These are phyloP conservation scores for Coemansia sp. DNA, from an alignment of 192 early-diverging fungal genomes.

Conservation along the genomic window DNA sequence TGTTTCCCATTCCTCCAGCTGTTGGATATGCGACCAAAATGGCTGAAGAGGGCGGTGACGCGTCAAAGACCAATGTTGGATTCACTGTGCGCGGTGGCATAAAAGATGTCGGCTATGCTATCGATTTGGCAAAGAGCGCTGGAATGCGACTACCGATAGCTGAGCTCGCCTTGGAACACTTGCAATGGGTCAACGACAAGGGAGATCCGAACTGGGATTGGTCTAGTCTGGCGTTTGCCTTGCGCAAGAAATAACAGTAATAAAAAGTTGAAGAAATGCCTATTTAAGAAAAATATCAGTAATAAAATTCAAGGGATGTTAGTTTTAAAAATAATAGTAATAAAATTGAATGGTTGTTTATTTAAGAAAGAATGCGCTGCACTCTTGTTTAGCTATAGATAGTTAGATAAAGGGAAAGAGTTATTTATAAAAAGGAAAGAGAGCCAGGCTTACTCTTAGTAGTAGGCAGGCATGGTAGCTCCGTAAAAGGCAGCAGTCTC, in stretches of 20 bases:
- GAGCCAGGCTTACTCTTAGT: slow-evolving; percentile 14
- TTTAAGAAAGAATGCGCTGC: slow-evolving; percentile 7
- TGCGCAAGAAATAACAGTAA: slow-evolving; percentile 22
- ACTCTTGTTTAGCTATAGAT: slow-evolving; percentile 8
- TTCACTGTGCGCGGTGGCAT: slow-evolving; percentile 40
- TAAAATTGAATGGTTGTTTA: slow-evolving; percentile 1
- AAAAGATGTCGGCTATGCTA: slow-evolving; percentile 47
- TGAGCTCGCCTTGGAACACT: slow-evolving; percentile 35
- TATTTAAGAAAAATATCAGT: background rate
- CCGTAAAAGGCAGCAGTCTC: slow-evolving; percentile 5
- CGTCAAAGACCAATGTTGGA: slow-evolving; percentile 37
- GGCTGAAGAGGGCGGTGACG: slow-evolving; percentile 28
- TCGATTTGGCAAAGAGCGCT: slow-evolving; percentile 37
- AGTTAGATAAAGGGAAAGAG: background rate
- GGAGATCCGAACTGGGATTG: slow-evolving; percentile 49
- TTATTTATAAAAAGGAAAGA: background rate
- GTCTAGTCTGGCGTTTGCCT: slow-evolving; percentile 31
- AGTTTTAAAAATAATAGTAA: background rate
- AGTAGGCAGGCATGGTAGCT: slow-evolving; percentile 22
- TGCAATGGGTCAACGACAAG: slow-evolving; percentile 43
- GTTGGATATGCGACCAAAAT: slow-evolving; percentile 55
- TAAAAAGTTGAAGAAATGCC: background rate
- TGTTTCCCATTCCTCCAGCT: slow-evolving; percentile 57
- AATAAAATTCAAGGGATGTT: background rate
- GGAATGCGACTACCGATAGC: slow-evolving; percentile 36